These are phyloP conservation scores for Escallonia rubra DNA, from an alignment of 129 eudicot genomes.

Conservation along the genomic window DNA sequence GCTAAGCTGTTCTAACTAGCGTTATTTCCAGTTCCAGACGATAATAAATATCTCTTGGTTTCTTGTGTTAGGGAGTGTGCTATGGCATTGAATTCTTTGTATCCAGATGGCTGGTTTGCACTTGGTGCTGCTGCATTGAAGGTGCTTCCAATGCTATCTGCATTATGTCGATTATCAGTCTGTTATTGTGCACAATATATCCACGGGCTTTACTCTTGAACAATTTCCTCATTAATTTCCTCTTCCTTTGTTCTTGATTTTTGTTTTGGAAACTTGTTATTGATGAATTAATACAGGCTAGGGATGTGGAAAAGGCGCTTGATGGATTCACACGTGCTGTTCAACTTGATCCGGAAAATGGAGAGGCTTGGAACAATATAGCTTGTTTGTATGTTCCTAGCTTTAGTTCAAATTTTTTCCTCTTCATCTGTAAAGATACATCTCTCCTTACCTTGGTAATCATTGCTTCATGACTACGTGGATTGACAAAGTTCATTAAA, in stretches of 20 bases:
- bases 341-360: too few species aligned
- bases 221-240: too few species aligned
- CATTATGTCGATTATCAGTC: not conserved
- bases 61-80: slow-evolving; percentile 59
- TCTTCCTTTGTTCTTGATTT: too few species aligned
- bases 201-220: too few species aligned
- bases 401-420: not conserved
- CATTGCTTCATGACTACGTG: too few species aligned
- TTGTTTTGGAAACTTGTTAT: too few species aligned
- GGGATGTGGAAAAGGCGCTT: too few species aligned
- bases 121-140: slow-evolving; percentile 33
- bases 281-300: too few species aligned
- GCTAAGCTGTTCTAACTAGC: not conserved
- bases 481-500: too few species aligned
- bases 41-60: not conserved
- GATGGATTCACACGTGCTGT: too few species aligned
- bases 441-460: too few species aligned
- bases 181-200: not conserved
- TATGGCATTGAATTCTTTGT: slow-evolving; percentile 32
- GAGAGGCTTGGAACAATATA: slow-evolving; percentile 80
- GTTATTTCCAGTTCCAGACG: not conserved
- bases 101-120: too few species aligned
- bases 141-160: slow-evolving; percentile 10
- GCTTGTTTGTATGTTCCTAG: slow-evolving; percentile 56
- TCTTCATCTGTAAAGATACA: not conserved